Evolutionary conservation across 2,329 filamentous ascomycete genomes (phyloP).

Genomic region (Cercospora janseana): DNA sequence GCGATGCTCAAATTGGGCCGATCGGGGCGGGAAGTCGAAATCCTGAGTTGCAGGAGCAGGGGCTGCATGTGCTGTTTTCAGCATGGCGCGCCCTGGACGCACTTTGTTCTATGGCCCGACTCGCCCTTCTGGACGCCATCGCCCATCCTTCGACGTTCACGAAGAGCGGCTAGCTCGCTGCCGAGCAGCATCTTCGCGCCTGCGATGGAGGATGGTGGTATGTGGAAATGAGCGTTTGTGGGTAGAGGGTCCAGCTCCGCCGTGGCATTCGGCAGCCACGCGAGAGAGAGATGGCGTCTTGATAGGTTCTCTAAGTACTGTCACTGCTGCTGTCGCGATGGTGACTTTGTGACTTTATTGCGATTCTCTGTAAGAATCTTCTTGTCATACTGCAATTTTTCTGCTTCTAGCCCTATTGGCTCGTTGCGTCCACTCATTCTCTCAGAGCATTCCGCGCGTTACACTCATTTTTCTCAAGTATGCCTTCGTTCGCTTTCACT

Average conservation of each 20-base stretch:
- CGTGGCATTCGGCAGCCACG: not conserved
- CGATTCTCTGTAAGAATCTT: not conserved
- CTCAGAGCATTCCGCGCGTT: not conserved
- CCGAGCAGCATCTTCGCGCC: not conserved
- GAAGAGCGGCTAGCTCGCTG: not conserved
- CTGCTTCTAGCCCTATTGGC: constrained; percentile 13
- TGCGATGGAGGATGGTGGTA: not conserved
- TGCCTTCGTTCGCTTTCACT: constrained; percentile 14
- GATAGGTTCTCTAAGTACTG: not conserved
- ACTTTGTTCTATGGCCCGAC: constrained; percentile 3
- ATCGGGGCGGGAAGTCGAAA: not conserved
- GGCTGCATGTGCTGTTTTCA: not conserved
- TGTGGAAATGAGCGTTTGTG: constrained; percentile 12
- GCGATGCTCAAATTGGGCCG: constrained; percentile 8
- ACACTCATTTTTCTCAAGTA: constrained; percentile 3
- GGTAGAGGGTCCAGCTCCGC: constrained; percentile 1
- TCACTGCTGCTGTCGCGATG: not conserved
- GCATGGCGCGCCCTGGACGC: not conserved
- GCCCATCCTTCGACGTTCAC: constrained; percentile 1
- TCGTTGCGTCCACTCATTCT: constrained; percentile 20
- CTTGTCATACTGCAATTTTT: not conserved
- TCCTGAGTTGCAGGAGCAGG: constrained; percentile 3
- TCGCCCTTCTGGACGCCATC: constrained; percentile 4
- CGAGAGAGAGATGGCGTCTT: not conserved
- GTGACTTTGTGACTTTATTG: not conserved